Percentiles rank a stretch among this genome's conserved stretches.
Evolutionary conservation across 805 yeast genomes (phyloP).

Genomic region (baker's yeast (Saccharomyces cerevisiae)): DNA sequence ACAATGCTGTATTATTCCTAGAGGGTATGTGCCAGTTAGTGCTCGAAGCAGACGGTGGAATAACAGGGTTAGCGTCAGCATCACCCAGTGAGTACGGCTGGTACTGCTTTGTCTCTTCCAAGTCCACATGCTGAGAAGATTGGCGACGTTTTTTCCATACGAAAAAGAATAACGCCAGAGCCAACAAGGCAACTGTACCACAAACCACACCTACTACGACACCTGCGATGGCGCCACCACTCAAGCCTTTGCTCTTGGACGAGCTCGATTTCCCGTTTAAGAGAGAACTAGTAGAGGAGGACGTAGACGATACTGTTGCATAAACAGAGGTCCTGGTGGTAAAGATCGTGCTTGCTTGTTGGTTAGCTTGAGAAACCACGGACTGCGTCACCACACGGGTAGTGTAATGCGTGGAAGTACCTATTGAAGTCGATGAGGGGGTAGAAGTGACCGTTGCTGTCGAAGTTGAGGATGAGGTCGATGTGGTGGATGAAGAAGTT

Average conservation of each 20-base stretch:
- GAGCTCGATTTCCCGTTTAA: not conserved
- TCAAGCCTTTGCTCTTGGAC: conserved; percentile 4
- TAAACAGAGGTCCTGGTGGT: conserved; percentile 25
- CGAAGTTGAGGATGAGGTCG: conserved; percentile 10
- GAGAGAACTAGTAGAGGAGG: not conserved
- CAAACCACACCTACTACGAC: conserved; percentile 44
- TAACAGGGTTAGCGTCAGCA: conserved; percentile 8
- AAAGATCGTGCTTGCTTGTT: conserved; percentile 15
- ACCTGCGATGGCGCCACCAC: conserved; percentile 48
- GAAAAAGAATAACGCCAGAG: conserved; percentile 35
- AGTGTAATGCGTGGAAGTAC: conserved; percentile 17
- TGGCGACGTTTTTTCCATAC: conserved; percentile 33
- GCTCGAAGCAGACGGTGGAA: not conserved
- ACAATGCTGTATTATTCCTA: conserved; percentile 6
- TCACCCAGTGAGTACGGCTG: conserved; percentile 24
- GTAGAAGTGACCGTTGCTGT: not conserved
- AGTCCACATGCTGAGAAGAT: conserved; percentile 31
- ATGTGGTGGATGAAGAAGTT: conserved; percentile 13
- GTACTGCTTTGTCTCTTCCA: conserved; percentile 30
- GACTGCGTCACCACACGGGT: conserved; percentile 21
- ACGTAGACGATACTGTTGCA: conserved; percentile 9
- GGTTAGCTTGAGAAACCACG: conserved; percentile 15
- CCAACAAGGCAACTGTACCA: conserved; percentile 32
- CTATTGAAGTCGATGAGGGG: not conserved
- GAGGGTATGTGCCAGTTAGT: conserved; percentile 13